A percentile compares a stretch with the other conserved stretches of the same genome.
These are phyloP conservation scores for Leccinum pellstonianum DNA, from an alignment of 768 basidiomycete species.

Conservation along the genomic window DNA sequence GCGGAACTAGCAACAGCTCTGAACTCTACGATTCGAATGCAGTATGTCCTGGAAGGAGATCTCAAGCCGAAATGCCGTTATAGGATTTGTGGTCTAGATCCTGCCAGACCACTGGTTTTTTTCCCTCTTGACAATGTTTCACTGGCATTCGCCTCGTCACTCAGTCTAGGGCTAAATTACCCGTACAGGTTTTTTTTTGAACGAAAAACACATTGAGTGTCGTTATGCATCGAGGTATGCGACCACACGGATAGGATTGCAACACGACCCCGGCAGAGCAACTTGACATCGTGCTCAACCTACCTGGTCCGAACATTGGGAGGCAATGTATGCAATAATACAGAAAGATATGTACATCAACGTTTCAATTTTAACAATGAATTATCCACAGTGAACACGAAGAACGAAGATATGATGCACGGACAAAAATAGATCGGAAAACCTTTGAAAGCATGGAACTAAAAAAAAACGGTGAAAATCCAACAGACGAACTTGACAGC, in stretches of 20 bases:
- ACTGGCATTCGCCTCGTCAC: background rate
- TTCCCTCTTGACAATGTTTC: background rate
- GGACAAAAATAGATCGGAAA: background rate
- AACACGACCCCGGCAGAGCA: no score
- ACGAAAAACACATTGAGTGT: no score
- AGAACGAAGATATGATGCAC: constrained; percentile 13
- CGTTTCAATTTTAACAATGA: background rate
- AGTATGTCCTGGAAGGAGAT: background rate
- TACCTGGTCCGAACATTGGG: no score
- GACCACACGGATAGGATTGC: no score
- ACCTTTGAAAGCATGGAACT: constrained; percentile 11
- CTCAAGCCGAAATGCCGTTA: background rate
- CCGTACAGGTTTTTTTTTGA: no score
- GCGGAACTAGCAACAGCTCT: background rate
- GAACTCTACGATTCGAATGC: no score
- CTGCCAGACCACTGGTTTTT: background rate
- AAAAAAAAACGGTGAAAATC: background rate
- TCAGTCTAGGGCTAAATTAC: no score
- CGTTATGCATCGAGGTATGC: no score
- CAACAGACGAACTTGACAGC: background rate
- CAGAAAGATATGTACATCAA: constrained; percentile 1
- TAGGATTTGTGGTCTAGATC: background rate
- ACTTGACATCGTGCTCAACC: no score
- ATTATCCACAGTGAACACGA: constrained; percentile 3
- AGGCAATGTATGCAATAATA: no score